Percentiles rank a stretch among this genome's conserved stretches.
phyloP scores from a whole-genome alignment of 139 green algal genomes.

The Chlamydomonas urium region DNA sequence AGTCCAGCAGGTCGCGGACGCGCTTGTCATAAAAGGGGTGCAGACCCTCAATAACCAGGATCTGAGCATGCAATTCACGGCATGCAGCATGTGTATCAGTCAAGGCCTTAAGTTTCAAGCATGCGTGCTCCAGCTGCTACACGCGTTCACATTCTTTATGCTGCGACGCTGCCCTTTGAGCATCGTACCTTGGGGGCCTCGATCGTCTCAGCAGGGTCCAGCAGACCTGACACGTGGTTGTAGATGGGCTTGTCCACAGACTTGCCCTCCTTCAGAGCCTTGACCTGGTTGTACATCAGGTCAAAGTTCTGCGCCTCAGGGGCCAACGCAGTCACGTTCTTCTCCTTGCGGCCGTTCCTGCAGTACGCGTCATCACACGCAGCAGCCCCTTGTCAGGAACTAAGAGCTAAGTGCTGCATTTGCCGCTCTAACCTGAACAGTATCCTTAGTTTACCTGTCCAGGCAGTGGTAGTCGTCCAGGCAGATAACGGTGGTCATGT shows the following conservation, averaged over 20 bases:
- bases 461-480: conserved; percentile 98
- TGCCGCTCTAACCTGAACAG: no score
- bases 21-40: conserved; percentile 98
- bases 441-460: no score
- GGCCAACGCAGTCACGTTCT: conserved; percentile 89
- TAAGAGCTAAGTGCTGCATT: no score
- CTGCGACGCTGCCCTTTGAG: no score
- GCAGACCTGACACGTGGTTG: conserved; percentile 97
- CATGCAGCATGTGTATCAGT: no score
- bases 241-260: conserved; percentile 98
- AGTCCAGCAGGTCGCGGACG: conserved; percentile 94
- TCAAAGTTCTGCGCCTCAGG: conserved; percentile 97
- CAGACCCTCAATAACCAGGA: conserved; percentile 97
- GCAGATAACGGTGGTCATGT: conserved; percentile 99
- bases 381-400: no score
- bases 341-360: conserved; percentile 87
- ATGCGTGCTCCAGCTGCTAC: no score
- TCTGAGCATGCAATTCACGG: conserved; percentile 41
- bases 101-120: neutral
- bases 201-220: conserved; percentile 94
- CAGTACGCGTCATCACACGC: no score
- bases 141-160: no score
- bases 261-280: conserved; percentile 97
- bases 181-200: conserved; percentile 76
- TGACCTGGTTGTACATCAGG: conserved; percentile 97